Conservation (phyloP, 1,284 basidiomycete species). For the Apiotrichum akiyoshidainum region DNA sequence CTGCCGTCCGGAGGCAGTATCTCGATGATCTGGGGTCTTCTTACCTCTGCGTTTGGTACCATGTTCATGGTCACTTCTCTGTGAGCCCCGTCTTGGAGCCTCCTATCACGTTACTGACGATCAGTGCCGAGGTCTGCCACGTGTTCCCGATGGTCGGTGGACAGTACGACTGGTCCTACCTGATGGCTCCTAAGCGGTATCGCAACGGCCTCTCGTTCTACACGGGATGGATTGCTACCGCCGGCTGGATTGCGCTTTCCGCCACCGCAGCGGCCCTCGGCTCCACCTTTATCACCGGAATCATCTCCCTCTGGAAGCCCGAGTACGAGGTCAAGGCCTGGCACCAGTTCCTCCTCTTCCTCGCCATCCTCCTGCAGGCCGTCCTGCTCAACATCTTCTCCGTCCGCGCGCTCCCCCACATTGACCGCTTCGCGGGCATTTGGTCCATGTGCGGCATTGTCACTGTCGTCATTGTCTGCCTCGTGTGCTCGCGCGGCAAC, state of each 20-base stretch:
- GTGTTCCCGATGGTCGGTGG: constrained; percentile 27
- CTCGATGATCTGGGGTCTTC: constrained; percentile 45
- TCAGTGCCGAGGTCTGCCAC: constrained; percentile 12
- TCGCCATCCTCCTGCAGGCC: constrained; percentile 5
- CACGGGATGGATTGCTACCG: constrained; percentile 15
- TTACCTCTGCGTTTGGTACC: constrained; percentile 34
- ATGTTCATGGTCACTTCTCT: constrained; percentile 32
- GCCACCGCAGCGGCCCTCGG: constrained; percentile 36
- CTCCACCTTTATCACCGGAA: background rate
- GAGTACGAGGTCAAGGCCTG: constrained; percentile 7
- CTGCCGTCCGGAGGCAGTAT: constrained; percentile 42
- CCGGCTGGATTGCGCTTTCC: constrained; percentile 49
- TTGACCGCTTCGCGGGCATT: constrained; percentile 30
- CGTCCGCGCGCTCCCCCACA: constrained; percentile 11
- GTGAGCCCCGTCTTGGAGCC: constrained; percentile 1
- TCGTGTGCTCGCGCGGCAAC: constrained; percentile 17
- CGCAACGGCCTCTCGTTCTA: constrained; percentile 12
- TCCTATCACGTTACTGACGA: background rate
- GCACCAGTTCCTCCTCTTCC: constrained; percentile 16
- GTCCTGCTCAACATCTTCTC: constrained; percentile 14
- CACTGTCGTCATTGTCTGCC: constrained; percentile 41
- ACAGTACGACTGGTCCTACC: constrained; percentile 39
- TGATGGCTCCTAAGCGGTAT: constrained; percentile 1
- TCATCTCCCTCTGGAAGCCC: constrained; percentile 11
- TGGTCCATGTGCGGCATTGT: constrained; percentile 40